Conservation (phyloP, 441 rosid genomes). For the Mallotus japonicus region DNA sequence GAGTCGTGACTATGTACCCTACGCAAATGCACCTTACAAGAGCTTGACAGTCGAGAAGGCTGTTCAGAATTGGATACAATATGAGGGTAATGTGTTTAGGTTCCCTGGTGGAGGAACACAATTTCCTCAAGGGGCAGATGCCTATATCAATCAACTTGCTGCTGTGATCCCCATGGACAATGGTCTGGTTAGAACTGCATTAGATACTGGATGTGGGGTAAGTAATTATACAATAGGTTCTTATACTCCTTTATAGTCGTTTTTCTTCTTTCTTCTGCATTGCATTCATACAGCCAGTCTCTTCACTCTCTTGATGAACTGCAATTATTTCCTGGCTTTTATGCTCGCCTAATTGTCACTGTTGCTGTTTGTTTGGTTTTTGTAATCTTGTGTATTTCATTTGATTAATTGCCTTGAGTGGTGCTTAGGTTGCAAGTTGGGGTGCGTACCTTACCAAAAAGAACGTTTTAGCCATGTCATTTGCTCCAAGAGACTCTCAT, state of each 20-base stretch:
- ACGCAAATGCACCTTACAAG: constrained; percentile 91
- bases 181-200: constrained; percentile 90
- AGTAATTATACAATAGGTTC: constrained; percentile 3
- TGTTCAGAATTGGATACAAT: constrained; percentile 95
- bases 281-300: neutral
- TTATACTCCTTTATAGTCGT: neutral
- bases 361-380: neutral
- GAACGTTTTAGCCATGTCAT: constrained; percentile 89
- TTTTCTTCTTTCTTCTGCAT: neutral
- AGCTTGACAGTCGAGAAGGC: constrained; percentile 96
- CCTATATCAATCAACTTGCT: constrained; percentile 87
- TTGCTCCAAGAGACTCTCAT: constrained; percentile 96
- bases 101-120: constrained; percentile 99
- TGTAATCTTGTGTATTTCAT: neutral
- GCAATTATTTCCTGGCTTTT: neutral
- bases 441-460: constrained; percentile 95
- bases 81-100: constrained; percentile 80
- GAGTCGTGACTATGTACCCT: constrained; percentile 91
- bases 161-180: constrained; percentile 79
- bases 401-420: constrained; percentile 40
- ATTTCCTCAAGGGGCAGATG: constrained; percentile 95
- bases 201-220: constrained; percentile 99
- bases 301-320: neutral
- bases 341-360: neutral
- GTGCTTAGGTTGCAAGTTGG: constrained; percentile 52